A percentile compares a stretch with the other conserved stretches of the same genome.
Conservation (phyloP, 2,329 filamentous ascomycete species). For the Aspergillus vadensis region DNA sequence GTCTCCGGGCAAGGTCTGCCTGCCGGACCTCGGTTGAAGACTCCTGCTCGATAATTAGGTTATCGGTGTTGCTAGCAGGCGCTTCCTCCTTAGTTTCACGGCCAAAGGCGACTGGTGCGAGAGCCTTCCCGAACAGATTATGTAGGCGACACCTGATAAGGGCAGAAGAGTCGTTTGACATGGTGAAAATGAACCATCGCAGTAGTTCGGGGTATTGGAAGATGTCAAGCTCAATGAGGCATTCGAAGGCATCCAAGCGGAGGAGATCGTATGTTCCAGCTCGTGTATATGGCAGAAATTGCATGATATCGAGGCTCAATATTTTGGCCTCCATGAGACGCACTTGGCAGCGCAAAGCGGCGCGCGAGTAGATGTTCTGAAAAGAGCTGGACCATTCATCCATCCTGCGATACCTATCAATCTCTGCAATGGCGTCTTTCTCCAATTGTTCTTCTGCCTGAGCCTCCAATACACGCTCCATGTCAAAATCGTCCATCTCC, state of each 20-base stretch:
- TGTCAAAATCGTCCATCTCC: constrained; percentile 48
- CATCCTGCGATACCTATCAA: constrained; percentile 64
- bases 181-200: constrained; percentile 58
- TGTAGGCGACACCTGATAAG: constrained; percentile 58
- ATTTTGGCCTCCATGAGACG: constrained; percentile 57
- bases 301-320: constrained; percentile 54
- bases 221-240: constrained; percentile 58
- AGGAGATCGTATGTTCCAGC: constrained; percentile 62
- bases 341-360: constrained; percentile 62
- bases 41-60: constrained; percentile 62
- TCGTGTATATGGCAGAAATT: constrained; percentile 64
- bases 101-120: constrained; percentile 63
- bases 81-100: constrained; percentile 41
- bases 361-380: constrained; percentile 64
- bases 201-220: constrained; percentile 55
- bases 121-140: constrained; percentile 54
- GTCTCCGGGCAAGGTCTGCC: constrained; percentile 56
- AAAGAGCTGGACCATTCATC: constrained; percentile 69
- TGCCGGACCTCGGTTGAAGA: constrained; percentile 54
- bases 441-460: constrained; percentile 58
- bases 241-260: constrained; percentile 61
- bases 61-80: constrained; percentile 35
- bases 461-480: constrained; percentile 52
- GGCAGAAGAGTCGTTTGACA: constrained; percentile 60
- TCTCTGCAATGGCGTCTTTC: constrained; percentile 60